phyloP scores from a whole-genome alignment of 2,329 filamentous ascomycete genomes.

The Boeremia lycopersici region DNA sequence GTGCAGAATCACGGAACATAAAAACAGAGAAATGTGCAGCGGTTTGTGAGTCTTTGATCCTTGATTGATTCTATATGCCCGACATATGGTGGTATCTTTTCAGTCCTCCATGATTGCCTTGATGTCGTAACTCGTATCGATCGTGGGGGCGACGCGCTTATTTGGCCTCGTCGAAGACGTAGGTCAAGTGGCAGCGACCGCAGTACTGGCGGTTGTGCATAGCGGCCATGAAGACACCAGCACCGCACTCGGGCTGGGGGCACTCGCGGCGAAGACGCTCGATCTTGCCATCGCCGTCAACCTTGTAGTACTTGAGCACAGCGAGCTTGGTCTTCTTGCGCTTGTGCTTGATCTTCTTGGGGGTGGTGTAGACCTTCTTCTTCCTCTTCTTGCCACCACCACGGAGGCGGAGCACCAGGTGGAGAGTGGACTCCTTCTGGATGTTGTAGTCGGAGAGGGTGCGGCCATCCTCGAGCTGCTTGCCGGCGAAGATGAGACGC shows the following conservation, averaged over 20 bases:
- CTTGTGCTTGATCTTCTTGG: constrained; percentile 99
- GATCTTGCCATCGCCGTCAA: constrained; percentile 99
- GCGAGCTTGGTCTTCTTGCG: constrained; percentile 99
- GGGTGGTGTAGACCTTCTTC: constrained; percentile 99
- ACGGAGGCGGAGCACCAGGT: constrained; percentile 96
- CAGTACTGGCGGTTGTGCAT: constrained; percentile 99
- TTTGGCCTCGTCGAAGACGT: constrained; percentile 71
- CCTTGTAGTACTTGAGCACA: constrained; percentile 99
- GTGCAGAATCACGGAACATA: neutral
- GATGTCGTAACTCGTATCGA: constrained; percentile 35
- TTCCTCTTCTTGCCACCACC: constrained; percentile 97
- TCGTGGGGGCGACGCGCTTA: constrained; percentile 45
- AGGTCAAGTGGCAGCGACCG: constrained; percentile 72
- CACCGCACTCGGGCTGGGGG: constrained; percentile 84
- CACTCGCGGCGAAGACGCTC: constrained; percentile 99
- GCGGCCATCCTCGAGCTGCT: constrained; percentile 99
- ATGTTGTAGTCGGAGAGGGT: constrained; percentile 99
- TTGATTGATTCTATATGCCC: constrained; percentile 37
- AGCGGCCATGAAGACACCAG: constrained; percentile 99
- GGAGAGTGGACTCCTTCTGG: constrained; percentile 99
- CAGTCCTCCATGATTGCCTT: constrained; percentile 32
- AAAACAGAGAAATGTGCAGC: neutral
- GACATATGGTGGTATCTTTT: constrained; percentile 33
- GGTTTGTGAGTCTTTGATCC: constrained; percentile 22
- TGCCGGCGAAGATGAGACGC: constrained; percentile 99